Evolutionary conservation across 305 asterid genomes (phyloP).

Genomic region (Rubia tinctorum): DNA sequence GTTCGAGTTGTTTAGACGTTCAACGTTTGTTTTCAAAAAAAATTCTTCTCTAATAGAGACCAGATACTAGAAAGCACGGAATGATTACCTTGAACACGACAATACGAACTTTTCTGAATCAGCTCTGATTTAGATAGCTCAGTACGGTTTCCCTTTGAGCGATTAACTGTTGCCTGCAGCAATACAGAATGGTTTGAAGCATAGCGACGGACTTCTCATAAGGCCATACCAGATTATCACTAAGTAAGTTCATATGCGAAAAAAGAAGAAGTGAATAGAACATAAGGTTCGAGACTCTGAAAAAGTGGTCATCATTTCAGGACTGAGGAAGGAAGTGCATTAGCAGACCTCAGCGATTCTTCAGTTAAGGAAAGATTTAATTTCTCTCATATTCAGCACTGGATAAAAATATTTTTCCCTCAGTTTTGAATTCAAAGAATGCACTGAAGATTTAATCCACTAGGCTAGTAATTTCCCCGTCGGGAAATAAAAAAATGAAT

Average conservation of each 20-base stretch:
- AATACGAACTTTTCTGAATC: slow-evolving; percentile 78
- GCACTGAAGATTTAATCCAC: not conserved
- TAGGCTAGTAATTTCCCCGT: not conserved
- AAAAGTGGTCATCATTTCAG: not conserved
- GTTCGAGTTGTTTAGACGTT: not conserved
- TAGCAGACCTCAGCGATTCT: not conserved
- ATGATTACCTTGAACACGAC: slow-evolving; percentile 77
- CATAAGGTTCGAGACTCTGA: not conserved
- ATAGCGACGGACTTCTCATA: not conserved
- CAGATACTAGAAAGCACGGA: slow-evolving; percentile 1
- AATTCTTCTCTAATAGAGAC: not conserved
- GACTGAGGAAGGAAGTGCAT: not conserved
- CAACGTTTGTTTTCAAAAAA: not conserved
- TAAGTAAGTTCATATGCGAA: not conserved
- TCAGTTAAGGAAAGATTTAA: not conserved
- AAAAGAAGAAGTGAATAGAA: not conserved
- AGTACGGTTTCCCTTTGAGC: slow-evolving; percentile 90
- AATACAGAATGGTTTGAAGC: not conserved
- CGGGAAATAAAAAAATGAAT: not conserved
- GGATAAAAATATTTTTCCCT: not conserved
- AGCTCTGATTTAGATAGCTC: slow-evolving; percentile 81
- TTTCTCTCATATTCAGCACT: not conserved
- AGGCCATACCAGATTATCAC: not conserved
- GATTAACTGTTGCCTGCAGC: slow-evolving; percentile 81
- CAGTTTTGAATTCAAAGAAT: not conserved